phyloP scores from a whole-genome alignment of 805 yeast species.

The Priceomyces haplophilus region DNA sequence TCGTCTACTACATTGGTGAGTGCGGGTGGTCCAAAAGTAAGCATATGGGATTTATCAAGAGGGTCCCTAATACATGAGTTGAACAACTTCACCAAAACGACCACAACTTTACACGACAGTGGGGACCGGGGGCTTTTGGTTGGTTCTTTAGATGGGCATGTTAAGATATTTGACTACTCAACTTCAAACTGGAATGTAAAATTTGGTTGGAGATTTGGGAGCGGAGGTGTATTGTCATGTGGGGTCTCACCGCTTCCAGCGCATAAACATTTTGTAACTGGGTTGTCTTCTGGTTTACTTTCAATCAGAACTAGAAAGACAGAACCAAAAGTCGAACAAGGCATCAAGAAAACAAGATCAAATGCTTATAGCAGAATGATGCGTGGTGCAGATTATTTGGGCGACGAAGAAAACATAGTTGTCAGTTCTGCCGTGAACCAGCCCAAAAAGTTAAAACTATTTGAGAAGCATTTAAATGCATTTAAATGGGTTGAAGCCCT shows the following conservation, averaged over 20 bases:
- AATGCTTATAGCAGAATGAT: slow-evolving; percentile 76
- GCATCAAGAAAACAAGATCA: slow-evolving; percentile 48
- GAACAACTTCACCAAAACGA: slow-evolving; percentile 89
- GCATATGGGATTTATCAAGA: slow-evolving; percentile 89
- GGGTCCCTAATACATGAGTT: slow-evolving; percentile 69
- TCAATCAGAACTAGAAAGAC: slow-evolving; percentile 86
- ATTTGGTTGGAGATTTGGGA: slow-evolving; percentile 95
- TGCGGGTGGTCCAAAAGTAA: slow-evolving; percentile 77
- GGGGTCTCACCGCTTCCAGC: slow-evolving; percentile 76
- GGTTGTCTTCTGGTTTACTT: slow-evolving; percentile 83
- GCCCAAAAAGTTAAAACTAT: slow-evolving; percentile 67
- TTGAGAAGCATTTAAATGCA: slow-evolving; percentile 78
- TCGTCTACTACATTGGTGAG: slow-evolving; percentile 73
- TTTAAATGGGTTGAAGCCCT: slow-evolving; percentile 93
- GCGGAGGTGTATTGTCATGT: slow-evolving; percentile 81
- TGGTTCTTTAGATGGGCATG: slow-evolving; percentile 96
- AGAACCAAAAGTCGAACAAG: slow-evolving; percentile 53
- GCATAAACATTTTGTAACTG: slow-evolving; percentile 85
- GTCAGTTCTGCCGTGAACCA: slow-evolving; percentile 54
- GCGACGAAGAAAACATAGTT: slow-evolving; percentile 78
- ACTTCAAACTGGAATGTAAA: slow-evolving; percentile 78
- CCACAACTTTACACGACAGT: slow-evolving; percentile 74
- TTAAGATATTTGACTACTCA: slow-evolving; percentile 82
- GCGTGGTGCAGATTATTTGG: slow-evolving; percentile 87
- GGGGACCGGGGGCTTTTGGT: slow-evolving; percentile 81